Evolutionary conservation across 1,284 basidiomycete species (phyloP), one percentile per base, ranked within the genome.

Genomic region (Termitomyces sp.): DNA sequence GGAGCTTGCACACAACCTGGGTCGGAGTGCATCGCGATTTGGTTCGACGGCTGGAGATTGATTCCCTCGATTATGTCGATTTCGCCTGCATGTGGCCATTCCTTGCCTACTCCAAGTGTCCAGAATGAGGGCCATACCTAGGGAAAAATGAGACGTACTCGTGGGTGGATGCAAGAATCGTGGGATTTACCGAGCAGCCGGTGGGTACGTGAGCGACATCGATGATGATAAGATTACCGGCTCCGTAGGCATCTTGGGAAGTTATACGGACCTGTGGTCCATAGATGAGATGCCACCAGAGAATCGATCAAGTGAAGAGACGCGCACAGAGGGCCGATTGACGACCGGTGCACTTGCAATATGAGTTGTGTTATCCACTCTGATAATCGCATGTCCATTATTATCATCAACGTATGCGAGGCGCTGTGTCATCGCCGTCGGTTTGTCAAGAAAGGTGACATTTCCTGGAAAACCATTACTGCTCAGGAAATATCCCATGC

Each of bases 61-160:
- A 83, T 77, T 15, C 66, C 80, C 65, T 87, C 86, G 33, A 82
- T 76, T 38, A 82, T 76, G 57, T 82, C 80, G 44, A 82, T 82
- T 62, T 82, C 80, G 52, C 76, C 75, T 41, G 65, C 68, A 2
- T 63, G 19, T 0, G 78, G 78, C 78, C 78, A 80, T 10, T 68
- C 62, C 12, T 66, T 57, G 17, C 71, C 66, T 56, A 54, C 57
- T 26, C 71, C 72, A 13, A 72, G 69, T 12, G 73, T 73, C 78
- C 79, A 80, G 60, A 80, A 79, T 1, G 77, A 72, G 1, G 78
- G 79, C 78, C 78, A 80, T 5, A 78, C 73, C 75, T 78, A n/a
- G 10, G 34, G 15, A 6, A 17, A 36, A 17, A 41, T 38, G 28
- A 43, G 4, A 45, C 9, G 21, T 12, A 24, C 3, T 34, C n/a